Evolutionary conservation across 805 yeast genomes (phyloP), one percentile per base, ranked within the genome.

Genomic region (Naumovozyma castellii): DNA sequence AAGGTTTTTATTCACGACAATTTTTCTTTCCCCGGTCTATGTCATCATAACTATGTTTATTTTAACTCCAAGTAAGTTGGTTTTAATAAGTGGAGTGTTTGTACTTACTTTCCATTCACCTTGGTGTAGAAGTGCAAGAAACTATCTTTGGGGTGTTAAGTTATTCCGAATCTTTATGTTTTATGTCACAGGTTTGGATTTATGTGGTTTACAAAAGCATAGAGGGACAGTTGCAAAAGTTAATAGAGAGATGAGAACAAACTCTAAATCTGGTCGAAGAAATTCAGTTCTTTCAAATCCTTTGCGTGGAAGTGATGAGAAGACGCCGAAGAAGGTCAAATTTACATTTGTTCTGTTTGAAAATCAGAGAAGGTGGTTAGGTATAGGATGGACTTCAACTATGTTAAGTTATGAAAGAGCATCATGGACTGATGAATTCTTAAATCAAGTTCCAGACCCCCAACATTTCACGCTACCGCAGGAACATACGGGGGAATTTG

Each of bases 331-430:
- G 43, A 70, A 75, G n/a, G 86, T 84, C 17, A 65, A 88, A 41
- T 92, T 88, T 61, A 88, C 97, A 3, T 90, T 85, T 61, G 97
- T 86, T 2, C 68, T 92, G 9, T 88, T 80, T 61, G 98, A 90
- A 59, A 90, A 90, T 59, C 97, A 90, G 66, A 77, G 98, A 56
- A 78, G 94, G 53, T 90, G 98, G 98, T 69, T 90, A 31, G 97
- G 97, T 12, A 84, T 90, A 51, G 98, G 98, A 10, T 90, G 98
- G 98, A 90, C 97, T 0, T 71, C 94, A 13, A 87, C 87, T 55
- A 69, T 92, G 57, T 70, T 92, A 45, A 80, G 94, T 37, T 90
- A 90, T 57, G 98, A 90, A 64, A 74, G 98, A 56, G 80, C 95
- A 0, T 81, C 97, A 3, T 90, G 97, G 97, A 88, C 97, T 0